Evolutionary conservation across 1,284 basidiomycete genomes (phyloP).

Genomic region (Xanthoconium separans): DNA sequence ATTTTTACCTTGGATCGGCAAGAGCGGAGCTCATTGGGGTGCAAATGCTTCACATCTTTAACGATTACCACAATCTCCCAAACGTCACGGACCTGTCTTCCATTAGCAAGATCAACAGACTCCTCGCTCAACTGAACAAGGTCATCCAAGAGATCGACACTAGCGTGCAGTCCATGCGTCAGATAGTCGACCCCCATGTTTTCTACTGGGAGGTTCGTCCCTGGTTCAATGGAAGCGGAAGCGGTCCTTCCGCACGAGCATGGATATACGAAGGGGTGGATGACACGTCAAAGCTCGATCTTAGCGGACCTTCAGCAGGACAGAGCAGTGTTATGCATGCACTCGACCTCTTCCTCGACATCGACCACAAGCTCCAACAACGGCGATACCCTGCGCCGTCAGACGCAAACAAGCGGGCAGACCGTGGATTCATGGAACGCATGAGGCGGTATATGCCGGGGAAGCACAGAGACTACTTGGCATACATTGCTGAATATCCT

Average conservation of each 20-base stretch:
- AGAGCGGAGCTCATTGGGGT: constrained; percentile 86
- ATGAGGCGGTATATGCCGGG: constrained; percentile 84
- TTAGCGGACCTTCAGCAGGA: constrained; percentile 90
- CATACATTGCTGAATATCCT: constrained; percentile 47
- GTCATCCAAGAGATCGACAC: constrained; percentile 76
- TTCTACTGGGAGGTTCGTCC: constrained; percentile 93
- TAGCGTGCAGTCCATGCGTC: constrained; percentile 69
- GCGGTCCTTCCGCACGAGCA: constrained; percentile 48
- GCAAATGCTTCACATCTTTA: constrained; percentile 84
- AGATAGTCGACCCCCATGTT: constrained; percentile 78
- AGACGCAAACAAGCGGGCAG: constrained; percentile 58
- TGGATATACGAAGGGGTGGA: constrained; percentile 89
- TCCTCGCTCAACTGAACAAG: constrained; percentile 68
- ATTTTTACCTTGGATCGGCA: constrained; percentile 88
- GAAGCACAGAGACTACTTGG: constrained; percentile 68
- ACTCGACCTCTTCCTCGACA: constrained; percentile 77
- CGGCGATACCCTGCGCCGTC: constrained; percentile 71
- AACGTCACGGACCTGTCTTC: constrained; percentile 68
- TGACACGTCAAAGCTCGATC: constrained; percentile 54
- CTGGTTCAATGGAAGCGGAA: constrained; percentile 87
- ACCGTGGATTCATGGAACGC: constrained; percentile 76
- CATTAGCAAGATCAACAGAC: constrained; percentile 68
- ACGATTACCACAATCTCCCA: constrained; percentile 77
- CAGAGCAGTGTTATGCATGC: constrained; percentile 91
- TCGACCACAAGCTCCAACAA: constrained; percentile 79